Percentiles rank a stretch among this genome's conserved stretches.
phyloP scores from a whole-genome alignment of 2,329 filamentous ascomycete genomes.

The Fusarium haematococcum region DNA sequence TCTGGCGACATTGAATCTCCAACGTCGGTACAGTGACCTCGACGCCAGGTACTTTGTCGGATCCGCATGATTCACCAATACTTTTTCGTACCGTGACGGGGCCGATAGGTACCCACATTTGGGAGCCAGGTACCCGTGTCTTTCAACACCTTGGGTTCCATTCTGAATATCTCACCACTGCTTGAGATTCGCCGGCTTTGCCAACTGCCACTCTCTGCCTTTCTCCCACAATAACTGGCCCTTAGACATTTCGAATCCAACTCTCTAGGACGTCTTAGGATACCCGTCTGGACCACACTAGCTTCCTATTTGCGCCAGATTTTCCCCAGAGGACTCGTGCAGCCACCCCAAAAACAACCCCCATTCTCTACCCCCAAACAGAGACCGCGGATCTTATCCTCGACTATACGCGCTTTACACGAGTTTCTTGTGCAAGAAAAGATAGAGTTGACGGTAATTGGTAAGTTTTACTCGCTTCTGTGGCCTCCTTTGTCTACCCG shows the following conservation, averaged over 20 bases:
- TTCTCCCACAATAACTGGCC: background rate
- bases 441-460: background rate
- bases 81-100: background rate
- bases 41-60: slow-evolving; percentile 4
- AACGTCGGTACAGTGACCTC: slow-evolving; percentile 6
- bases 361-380: slow-evolving; percentile 8
- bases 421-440: background rate
- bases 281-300: background rate
- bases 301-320: background rate
- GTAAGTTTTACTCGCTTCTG: background rate
- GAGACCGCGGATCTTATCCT: background rate
- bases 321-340: slow-evolving; percentile 8
- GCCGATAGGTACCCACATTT: slow-evolving; percentile 25
- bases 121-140: slow-evolving; percentile 23
- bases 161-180: slow-evolving; percentile 30
- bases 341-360: slow-evolving; percentile 22
- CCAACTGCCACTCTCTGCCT: slow-evolving; percentile 6
- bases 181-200: slow-evolving; percentile 14
- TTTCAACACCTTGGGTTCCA: slow-evolving; percentile 14
- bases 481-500: background rate
- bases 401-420: background rate
- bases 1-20: background rate
- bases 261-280: background rate
- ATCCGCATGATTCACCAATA: slow-evolving; percentile 10
- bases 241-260: background rate